Evolutionary conservation across 768 basidiomycete species (phyloP).

Genomic region (Leccinum arenicola): DNA sequence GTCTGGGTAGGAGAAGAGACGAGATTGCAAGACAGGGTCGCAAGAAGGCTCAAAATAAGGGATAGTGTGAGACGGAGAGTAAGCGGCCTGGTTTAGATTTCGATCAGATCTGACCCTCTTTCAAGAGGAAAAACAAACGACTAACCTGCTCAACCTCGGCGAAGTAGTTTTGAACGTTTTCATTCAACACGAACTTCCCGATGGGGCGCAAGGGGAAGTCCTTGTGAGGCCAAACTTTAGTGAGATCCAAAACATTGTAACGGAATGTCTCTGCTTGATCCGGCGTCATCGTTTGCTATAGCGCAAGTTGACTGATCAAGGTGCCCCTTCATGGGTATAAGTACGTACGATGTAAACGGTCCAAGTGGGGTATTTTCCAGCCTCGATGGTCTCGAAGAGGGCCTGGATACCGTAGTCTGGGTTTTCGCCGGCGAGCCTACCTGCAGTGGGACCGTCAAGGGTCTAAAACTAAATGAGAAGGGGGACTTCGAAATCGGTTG

Average conservation of each 20-base stretch:
- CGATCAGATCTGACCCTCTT: constrained; percentile 6
- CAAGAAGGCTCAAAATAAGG: constrained; percentile 88
- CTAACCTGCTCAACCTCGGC: constrained; percentile 90
- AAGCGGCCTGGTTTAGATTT: constrained; percentile 51
- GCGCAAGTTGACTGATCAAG: constrained; percentile 11
- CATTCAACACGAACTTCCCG: constrained; percentile 80
- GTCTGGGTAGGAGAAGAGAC: constrained; percentile 93
- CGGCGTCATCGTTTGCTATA: constrained; percentile 87
- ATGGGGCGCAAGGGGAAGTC: constrained; percentile 87
- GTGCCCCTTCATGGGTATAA: neutral
- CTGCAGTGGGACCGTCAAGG: constrained; percentile 64
- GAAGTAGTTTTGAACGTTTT: constrained; percentile 85
- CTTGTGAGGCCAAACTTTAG: constrained; percentile 88
- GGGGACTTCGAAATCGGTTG: neutral
- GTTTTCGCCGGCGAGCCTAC: constrained; percentile 64
- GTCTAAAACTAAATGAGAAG: constrained; percentile 43
- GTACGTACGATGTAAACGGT: constrained; percentile 75
- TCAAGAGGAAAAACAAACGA: constrained; percentile 26
- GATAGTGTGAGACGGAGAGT: constrained; percentile 83
- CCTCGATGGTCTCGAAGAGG: constrained; percentile 81
- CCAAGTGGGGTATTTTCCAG: constrained; percentile 80
- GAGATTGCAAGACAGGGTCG: constrained; percentile 92
- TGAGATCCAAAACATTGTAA: constrained; percentile 88
- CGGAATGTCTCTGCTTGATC: constrained; percentile 89
- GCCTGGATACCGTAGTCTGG: constrained; percentile 82